Percentiles rank a stretch among this genome's conserved stretches.
These are phyloP conservation scores for Podospora pseudoanserina DNA, from an alignment of 495 filamentous ascomycete genomes.

Conservation along the genomic window DNA sequence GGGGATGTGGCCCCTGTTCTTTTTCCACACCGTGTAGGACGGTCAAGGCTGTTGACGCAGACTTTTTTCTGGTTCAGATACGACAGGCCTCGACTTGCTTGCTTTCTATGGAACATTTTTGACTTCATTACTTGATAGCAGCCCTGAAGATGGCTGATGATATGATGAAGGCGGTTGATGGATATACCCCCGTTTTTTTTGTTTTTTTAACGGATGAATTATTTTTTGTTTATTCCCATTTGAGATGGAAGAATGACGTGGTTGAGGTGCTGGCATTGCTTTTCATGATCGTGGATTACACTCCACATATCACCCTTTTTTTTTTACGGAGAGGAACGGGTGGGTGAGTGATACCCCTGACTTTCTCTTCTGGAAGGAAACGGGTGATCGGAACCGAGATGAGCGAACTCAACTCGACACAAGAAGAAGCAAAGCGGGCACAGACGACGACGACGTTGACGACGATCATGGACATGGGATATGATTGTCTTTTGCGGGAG, in stretches of 20 bases:
- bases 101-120: background rate
- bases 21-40: conserved; percentile 1
- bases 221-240: background rate
- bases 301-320: background rate
- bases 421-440: background rate
- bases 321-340: background rate
- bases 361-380: background rate
- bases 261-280: background rate
- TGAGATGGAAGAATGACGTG: background rate
- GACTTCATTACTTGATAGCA: background rate
- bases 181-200: conserved; percentile 26
- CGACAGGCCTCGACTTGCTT: background rate
- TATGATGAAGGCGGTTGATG: conserved; percentile 20
- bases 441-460: background rate
- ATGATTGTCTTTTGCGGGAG: background rate
- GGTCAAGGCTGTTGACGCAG: background rate
- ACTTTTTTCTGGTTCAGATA: background rate
- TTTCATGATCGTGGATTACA: background rate
- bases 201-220: background rate
- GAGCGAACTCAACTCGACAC: background rate
- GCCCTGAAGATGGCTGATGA: conserved; percentile 9
- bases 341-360: background rate
- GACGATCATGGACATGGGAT: background rate
- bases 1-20: background rate
- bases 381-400: background rate